These are phyloP conservation scores for Parietichytrium sp. DNA, from an alignment of 108 stramenopile species.

Conservation along the genomic window DNA sequence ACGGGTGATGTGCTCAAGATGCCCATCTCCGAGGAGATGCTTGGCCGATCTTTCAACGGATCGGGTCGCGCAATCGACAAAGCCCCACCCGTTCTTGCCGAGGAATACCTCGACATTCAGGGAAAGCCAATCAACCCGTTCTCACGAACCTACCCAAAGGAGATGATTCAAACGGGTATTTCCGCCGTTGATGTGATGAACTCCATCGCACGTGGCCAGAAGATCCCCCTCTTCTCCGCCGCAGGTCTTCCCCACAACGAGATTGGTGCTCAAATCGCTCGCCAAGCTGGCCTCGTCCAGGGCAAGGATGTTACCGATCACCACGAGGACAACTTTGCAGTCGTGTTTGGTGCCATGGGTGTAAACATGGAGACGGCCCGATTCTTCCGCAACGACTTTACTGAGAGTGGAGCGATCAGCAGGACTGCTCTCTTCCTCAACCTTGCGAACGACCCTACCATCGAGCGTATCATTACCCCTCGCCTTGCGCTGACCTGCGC, in stretches of 20 bases:
- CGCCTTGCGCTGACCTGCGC: slow-evolving; percentile 96
- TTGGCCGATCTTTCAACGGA: slow-evolving; percentile 92
- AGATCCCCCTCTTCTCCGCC: slow-evolving; percentile 99
- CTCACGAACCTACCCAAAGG: slow-evolving; percentile 97
- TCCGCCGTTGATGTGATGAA: slow-evolving; percentile 99
- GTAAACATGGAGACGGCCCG: slow-evolving; percentile 99
- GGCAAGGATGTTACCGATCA: slow-evolving; percentile 91
- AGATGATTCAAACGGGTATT: slow-evolving; percentile 99
- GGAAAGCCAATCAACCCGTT: slow-evolving; percentile 99
- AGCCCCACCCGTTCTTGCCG: slow-evolving; percentile 96
- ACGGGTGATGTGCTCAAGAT: slow-evolving; percentile 97
- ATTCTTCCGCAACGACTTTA: slow-evolving; percentile 98
- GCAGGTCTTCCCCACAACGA: slow-evolving; percentile 99
- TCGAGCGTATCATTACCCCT: slow-evolving; percentile 99
- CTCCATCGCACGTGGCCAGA: slow-evolving; percentile 98
- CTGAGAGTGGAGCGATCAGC: slow-evolving; percentile 97
- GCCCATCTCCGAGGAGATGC: slow-evolving; percentile 99
- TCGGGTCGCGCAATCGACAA: slow-evolving; percentile 96
- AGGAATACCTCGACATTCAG: slow-evolving; percentile 97
- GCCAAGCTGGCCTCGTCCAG: slow-evolving; percentile 95
- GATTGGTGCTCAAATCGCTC: slow-evolving; percentile 98
- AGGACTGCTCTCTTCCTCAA: slow-evolving; percentile 97
- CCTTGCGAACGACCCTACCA: slow-evolving; percentile 99
- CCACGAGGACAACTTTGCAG: slow-evolving; percentile 98
- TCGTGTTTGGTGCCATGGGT: slow-evolving; percentile 99